Evolutionary conservation across 306 rosid species (phyloP).

Genomic region (Prunus persica): Prunus_persica_NCBIv2 NC_034015.1:16803501-16804000

Average conservation of each 20-base stretch:
- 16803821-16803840: too few relatives aligned
- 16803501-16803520: background rate
- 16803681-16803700: constrained; percentile 5
- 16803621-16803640: constrained; percentile 12
- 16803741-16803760: background rate
- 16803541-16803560: background rate
- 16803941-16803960: too few relatives aligned
- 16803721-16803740: background rate
- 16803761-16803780: constrained; percentile 18
- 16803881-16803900: too few relatives aligned
- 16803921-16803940: too few relatives aligned
- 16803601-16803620: background rate
- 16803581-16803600: background rate
- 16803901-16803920: too few relatives aligned
- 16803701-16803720: constrained; percentile 7
- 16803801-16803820: background rate
- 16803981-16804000: background rate
- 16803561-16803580: background rate
- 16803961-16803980: background rate
- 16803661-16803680: constrained; percentile 14
- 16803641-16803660: background rate
- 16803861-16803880: too few relatives aligned
- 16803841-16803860: too few relatives aligned
- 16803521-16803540: background rate
- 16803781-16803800: constrained; percentile 14